Evolutionary conservation across 768 basidiomycete species (phyloP), one percentile per base, ranked within the genome.

Genomic region (Tylopilus subfusipes): DNA sequence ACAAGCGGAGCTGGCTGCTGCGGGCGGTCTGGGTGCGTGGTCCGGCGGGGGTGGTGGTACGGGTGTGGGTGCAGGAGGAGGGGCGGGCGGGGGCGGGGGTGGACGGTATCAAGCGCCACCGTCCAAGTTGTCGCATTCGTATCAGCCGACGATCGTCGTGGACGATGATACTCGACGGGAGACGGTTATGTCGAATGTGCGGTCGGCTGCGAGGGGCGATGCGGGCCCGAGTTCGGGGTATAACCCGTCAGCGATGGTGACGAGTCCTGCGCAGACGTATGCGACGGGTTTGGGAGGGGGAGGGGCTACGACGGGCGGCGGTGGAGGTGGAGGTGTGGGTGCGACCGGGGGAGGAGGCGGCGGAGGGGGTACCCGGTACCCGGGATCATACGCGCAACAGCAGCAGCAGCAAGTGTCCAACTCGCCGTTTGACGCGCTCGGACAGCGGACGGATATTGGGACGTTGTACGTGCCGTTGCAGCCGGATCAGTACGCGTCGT

Each of bases 381-480:
- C 82, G 5, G 68, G 80, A 22, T 77, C 80, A 42, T 89, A 83
- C 56, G 68, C 77, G 12, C 78, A 79, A 59, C 76, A 56, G 51
- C 76, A 55, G 52, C 72, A 76, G 47, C 34, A 36, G 10, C 36
- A 38, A 38, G 58, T 69, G 18, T 48, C 70, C 14, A 67, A 72
- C 8, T 71, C 76, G 19, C 68, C 81, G 18, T 87, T 85, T 62
- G 85, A 86, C 43, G 68, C 82, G n/a, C 59, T 85, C 18, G 85
- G 84, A 50, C 76, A 82, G 47, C 78, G 85, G 51, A 71, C 81
- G 25, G 86, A 88, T 47, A 82, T 88, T 34, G 82, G 81, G 39
- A 80, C 80, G 53, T 68, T 93, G 70, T 93, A 84, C 65, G 84
- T 84, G 34, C 90, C 91, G 1, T 80, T 93, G 78, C 91, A 92